Base-by-base conservation (phyloP, 2,329 filamentous ascomycete species). In the Diplodia intermedia region DNA sequence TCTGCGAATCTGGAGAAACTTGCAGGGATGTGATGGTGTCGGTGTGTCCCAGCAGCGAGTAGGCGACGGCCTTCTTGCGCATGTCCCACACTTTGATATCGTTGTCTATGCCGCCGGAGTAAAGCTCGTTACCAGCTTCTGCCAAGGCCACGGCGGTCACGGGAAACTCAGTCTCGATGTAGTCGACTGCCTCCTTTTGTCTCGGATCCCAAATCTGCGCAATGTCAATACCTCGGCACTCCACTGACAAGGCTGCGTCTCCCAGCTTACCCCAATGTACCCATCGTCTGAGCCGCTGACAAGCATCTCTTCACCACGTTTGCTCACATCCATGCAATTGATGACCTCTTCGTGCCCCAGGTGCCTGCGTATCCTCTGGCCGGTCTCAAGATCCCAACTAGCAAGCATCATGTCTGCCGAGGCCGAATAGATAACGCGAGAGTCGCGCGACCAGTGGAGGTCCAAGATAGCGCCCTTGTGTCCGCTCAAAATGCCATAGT, bases 81-180 rank as follows among this genome's bases (percentile, higher is more conserved):
- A 98, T 82, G 79, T 99, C 95, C 94, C 95, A 99, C 23, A 97
- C 94, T 74, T 94, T 93, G 78, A 99, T 97, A 73, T 96, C 93
- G 76, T 98, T 97, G 81, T 98, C 95, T 73, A 99, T 97, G 26
- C 94, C 92, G 56, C 94, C 94, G 7, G 92, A 91, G 79, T 95
- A 99, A 31, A 99, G 88, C 81, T 98, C 95, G 77, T 97, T 97
- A 20, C 95, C 95, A 1, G 94, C 93, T 78, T 97, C 93, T 0
- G 94, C 90, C n/a, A 98, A 84, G 18, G 93, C 92, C 6, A 98
- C 88, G 0, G 94, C 91, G 1, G 95, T 98, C 68, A 99, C 89
- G 1, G 95, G 95, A 69, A 96, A 97, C 70, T 95, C 91, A 0
- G 94, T 97, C 76, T 94, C 89, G 70, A 98, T 90, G 73, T 94